A percentile compares a stretch with the other conserved stretches of the same genome.
These are phyloP conservation scores for Phanerodontia chrysosporium DNA, from an alignment of 768 basidiomycete species.

Conservation along the genomic window DNA sequence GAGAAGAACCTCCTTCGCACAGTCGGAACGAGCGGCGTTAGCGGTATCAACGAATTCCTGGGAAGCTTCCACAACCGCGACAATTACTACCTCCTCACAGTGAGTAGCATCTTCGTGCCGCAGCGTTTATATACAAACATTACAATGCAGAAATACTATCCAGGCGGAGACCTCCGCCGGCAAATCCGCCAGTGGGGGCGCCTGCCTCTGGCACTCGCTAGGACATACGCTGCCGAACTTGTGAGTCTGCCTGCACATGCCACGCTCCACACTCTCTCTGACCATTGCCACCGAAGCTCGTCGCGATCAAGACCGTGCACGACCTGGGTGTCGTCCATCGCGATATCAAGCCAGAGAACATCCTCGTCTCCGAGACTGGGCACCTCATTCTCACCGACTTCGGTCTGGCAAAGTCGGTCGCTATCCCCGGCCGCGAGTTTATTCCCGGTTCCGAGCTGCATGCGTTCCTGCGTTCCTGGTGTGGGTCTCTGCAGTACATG, in stretches of 20 bases:
- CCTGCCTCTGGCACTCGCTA: constrained; percentile 9
- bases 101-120: background rate
- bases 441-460: background rate
- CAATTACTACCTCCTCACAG: constrained; percentile 7
- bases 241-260: background rate
- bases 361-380: constrained; percentile 19
- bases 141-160: constrained; percentile 1
- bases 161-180: constrained; percentile 4
- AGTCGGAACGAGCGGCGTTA: background rate
- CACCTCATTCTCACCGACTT: constrained; percentile 24
- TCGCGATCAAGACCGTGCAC: constrained; percentile 19
- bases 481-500: constrained; percentile 3
- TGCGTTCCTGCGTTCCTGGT: background rate
- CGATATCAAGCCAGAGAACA: constrained; percentile 28
- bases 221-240: constrained; percentile 9
- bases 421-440: background rate
- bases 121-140: background rate
- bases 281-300: constrained; percentile 7
- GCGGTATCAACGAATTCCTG: constrained; percentile 9
- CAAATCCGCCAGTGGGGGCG: constrained; percentile 6
- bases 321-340: constrained; percentile 22
- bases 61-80: constrained; percentile 11
- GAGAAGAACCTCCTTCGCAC: background rate
- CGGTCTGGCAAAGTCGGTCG: constrained; percentile 15
- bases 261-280: background rate